These are phyloP conservation scores for Botrytis pseudocinerea DNA, from an alignment of 2,329 filamentous ascomycete species.

Conservation along the genomic window DNA sequence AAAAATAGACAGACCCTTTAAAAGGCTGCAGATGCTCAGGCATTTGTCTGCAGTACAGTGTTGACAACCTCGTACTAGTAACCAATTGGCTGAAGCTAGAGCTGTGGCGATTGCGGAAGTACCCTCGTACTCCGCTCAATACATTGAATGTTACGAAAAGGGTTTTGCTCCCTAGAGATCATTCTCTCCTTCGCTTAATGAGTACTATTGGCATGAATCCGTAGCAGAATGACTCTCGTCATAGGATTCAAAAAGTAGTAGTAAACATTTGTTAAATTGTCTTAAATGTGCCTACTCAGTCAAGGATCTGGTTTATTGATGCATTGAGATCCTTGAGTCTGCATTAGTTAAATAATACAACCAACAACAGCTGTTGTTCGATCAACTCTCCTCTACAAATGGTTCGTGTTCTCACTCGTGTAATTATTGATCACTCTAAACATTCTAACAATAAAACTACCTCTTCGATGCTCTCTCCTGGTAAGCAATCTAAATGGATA, in stretches of 20 bases:
- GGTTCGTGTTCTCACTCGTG: background rate
- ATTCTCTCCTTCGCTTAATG: background rate
- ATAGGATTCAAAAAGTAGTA: background rate
- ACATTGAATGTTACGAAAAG: background rate
- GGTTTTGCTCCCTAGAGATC: background rate
- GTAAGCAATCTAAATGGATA: background rate
- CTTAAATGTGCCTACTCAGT: background rate
- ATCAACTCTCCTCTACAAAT: slow-evolving; percentile 2
- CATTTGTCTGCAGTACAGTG: slow-evolving; percentile 13
- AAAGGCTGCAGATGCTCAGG: slow-evolving; percentile 15
- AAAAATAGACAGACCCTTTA: background rate
- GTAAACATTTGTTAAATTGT: slow-evolving; percentile 2
- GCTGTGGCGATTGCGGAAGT: background rate
- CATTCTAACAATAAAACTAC: background rate
- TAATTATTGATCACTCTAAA: background rate
- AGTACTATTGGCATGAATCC: background rate
- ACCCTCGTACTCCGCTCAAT: background rate
- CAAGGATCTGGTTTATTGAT: slow-evolving; percentile 6
- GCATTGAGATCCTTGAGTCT: slow-evolving; percentile 5
- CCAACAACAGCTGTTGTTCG: background rate
- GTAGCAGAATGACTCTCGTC: background rate
- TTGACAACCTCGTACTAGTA: slow-evolving; percentile 5
- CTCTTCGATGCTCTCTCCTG: background rate
- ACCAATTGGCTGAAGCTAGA: background rate
- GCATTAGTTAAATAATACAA: background rate